Evolutionary conservation across 495 filamentous ascomycete genomes (phyloP).

Genomic region (Tuber indicum): DNA sequence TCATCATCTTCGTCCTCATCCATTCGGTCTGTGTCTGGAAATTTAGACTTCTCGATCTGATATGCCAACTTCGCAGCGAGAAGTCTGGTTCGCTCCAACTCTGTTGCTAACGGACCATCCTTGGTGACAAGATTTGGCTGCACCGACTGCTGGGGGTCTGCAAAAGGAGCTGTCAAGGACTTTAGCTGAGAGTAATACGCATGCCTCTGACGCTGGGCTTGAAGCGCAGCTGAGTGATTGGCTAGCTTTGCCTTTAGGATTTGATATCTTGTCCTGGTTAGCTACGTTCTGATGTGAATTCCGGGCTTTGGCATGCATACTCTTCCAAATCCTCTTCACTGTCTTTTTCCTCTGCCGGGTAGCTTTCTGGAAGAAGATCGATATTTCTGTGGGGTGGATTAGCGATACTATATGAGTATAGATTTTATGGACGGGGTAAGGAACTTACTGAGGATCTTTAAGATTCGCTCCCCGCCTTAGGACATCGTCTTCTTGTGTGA

Average conservation of each 20-base stretch:
- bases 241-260: constrained; percentile 33
- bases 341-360: constrained; percentile 19
- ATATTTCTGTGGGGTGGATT: constrained; percentile 26
- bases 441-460: constrained; percentile 27
- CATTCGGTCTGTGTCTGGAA: constrained; percentile 34
- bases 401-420: constrained; percentile 7
- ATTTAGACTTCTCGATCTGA: constrained; percentile 32
- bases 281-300: not conserved
- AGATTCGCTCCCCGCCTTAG: constrained; percentile 45
- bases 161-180: constrained; percentile 39
- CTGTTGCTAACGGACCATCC: constrained; percentile 64
- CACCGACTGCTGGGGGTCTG: constrained; percentile 51
- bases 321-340: constrained; percentile 31
- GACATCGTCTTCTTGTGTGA: constrained; percentile 45
- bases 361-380: constrained; percentile 32
- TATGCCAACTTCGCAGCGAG: constrained; percentile 64
- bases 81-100: constrained; percentile 70
- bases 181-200: constrained; percentile 42
- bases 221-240: constrained; percentile 20
- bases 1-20: constrained; percentile 45
- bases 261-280: constrained; percentile 31
- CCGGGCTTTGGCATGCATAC: not conserved
- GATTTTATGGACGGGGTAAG: not conserved
- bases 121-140: constrained; percentile 72
- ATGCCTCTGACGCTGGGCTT: constrained; percentile 30